Base-by-base conservation (phyloP, 257 asterid species). In the Salvia hispanica region DNA sequence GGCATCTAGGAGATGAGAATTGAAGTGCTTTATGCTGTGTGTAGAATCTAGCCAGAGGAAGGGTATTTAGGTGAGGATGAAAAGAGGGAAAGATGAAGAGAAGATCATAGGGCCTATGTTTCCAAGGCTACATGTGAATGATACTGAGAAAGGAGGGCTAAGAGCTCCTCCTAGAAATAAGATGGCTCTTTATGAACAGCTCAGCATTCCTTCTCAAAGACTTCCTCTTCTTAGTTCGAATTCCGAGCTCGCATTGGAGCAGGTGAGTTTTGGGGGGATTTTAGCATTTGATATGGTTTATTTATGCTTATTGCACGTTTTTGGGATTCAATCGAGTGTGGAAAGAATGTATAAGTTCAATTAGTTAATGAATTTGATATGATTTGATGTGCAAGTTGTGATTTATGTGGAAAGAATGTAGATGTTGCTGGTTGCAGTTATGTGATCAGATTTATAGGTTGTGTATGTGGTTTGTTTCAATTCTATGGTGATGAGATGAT, bases 161-260 rank as follows among this genome's bases (percentile, higher is more conserved):
- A 85, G 92, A 81, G 97, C 98, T 36, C 98, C 98, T 70, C 98
- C 98, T 58, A 90, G 98, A 72, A 92, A 92, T 72, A 92, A 90
- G 90, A 92, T 92, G 98, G 98, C 98, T 55, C 85, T 92, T 4
- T 90, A 90, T 47, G 98, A 92, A 74, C 98, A 92, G 78, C 88
- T 92, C 31, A 88, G 95, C 62, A 84, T 92, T 66, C 97, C 97
- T 74, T 88, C 91, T 40, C 97, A 83, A 74, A 82, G 88, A 72
- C 37, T 34, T 25, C 61, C 51, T 12, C 67, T 67, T 10, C 8
- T 2, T 15, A 47, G 16, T 33, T 53, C 73, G 5, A 74, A 61
- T 78, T 63, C 51, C 53, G 77, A 52, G 64, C 82, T 75, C 56
- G 77, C 77, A 21, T 74, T 85, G 14, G 74, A 64, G 56, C 94